phyloP scores from a whole-genome alignment of 1,284 basidiomycete species.

The Exsudoporus floridanus region DNA sequence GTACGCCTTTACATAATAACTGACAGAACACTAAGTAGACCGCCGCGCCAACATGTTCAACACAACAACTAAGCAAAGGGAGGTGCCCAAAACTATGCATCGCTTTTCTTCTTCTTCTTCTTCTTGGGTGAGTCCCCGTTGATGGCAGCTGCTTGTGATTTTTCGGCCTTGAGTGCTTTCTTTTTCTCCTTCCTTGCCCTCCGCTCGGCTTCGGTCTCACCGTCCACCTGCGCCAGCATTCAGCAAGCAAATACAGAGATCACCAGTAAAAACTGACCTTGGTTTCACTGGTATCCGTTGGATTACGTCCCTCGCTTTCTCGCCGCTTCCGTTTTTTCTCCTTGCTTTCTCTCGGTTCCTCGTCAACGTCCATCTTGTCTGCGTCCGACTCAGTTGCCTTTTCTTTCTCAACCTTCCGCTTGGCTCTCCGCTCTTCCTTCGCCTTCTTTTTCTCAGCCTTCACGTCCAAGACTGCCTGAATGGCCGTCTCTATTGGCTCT shows the following conservation, averaged over 20 bases:
- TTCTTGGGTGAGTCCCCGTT: slow-evolving; percentile 65
- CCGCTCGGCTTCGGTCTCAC: slow-evolving; percentile 69
- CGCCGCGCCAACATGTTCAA: background rate
- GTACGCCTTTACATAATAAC: no score
- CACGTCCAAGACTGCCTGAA: slow-evolving; percentile 67
- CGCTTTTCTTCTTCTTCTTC: slow-evolving; percentile 71
- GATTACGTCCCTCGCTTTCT: slow-evolving; percentile 50
- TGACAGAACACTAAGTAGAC: no score
- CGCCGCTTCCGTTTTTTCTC: slow-evolving; percentile 72
- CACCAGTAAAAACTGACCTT: slow-evolving; percentile 40
- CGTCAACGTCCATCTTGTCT: slow-evolving; percentile 47
- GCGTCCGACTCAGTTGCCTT: slow-evolving; percentile 42
- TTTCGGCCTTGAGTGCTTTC: slow-evolving; percentile 70
- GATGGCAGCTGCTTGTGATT: slow-evolving; percentile 48
- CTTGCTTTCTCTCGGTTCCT: slow-evolving; percentile 49
- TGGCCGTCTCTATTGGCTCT: slow-evolving; percentile 64
- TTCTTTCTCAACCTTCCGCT: slow-evolving; percentile 66
- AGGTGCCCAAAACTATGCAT: slow-evolving; percentile 27
- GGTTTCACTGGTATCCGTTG: slow-evolving; percentile 36
- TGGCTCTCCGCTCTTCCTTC: slow-evolving; percentile 77
- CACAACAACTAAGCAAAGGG: background rate
- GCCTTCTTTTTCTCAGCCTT: slow-evolving; percentile 76
- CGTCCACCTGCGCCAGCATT: slow-evolving; percentile 34
- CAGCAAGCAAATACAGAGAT: slow-evolving; percentile 6
- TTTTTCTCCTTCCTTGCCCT: slow-evolving; percentile 75